Evolutionary conservation across 306 rosid genomes (phyloP), one percentile per base, ranked within the genome.

Genomic region (Delonix regia): DNA sequence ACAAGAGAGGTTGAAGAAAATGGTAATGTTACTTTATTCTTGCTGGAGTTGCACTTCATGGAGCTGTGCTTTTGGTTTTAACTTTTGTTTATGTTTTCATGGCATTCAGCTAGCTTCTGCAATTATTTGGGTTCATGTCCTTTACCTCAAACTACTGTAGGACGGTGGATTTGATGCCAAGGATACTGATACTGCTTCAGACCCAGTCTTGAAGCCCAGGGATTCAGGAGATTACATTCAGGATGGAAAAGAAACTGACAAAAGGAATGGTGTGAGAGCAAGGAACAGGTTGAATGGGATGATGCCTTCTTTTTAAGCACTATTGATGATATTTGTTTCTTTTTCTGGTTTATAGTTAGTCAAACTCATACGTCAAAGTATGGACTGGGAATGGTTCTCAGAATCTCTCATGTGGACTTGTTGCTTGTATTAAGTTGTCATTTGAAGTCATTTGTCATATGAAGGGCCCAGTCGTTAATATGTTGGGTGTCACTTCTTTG

Each of bases 141-240:
- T 93, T 96, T 96, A 85, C 99, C 99, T 96, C 99, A 90, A 93
- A 96, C 99, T 93, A 90, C 99, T 96, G 99, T 96, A 96, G 99
- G 99, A 96, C 80, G 98, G 86, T 82, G 89, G 91, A 88, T 87
- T 81, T 85, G 96, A 90, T 80, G 81, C 78, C 39, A 91, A 81
- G 81, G 80, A 85, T 79, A 83, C 75, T 80, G 88, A 83, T 74
- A 55, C 87, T 81, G 89, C 83, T 19, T 80, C 83, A 85, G 92
- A 86, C 74, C 80, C 87, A 81, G 74, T 78, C 74, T 81, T 86
- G 80, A 87, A 81, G 88, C 75, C 80, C 24, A 87, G 82, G 88
- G 93, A 75, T 89, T 81, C 85, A 18, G 84, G 78, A 49, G 81
- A 83, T 77, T 74, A n/a, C 41, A 21, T 62, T 62, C 91, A 84